Conservation (phyloP, 2,329 filamentous ascomycete species). For the Knoxdaviesia capensis region DNA sequence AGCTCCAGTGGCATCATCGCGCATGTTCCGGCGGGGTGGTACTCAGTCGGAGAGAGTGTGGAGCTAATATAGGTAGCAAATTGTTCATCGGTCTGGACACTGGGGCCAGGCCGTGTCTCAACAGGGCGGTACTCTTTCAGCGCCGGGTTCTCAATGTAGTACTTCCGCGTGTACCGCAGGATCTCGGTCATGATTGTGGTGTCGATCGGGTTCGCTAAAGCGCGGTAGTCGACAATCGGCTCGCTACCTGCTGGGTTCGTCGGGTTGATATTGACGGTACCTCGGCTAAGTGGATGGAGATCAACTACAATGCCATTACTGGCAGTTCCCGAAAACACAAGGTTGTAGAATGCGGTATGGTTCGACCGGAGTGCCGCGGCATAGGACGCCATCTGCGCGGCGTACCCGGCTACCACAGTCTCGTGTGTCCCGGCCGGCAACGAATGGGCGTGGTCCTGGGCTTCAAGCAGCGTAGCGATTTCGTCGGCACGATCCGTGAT, state of each 20-base stretch:
- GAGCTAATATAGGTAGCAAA: slow-evolving; percentile 8
- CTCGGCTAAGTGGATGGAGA: slow-evolving; percentile 16
- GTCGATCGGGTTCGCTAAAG: slow-evolving; percentile 18
- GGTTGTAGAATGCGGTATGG: slow-evolving; percentile 14
- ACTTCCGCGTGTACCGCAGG: slow-evolving; percentile 15
- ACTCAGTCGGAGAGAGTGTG: slow-evolving; percentile 11
- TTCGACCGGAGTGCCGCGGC: slow-evolving; percentile 14
- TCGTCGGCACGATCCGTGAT: slow-evolving; percentile 12
- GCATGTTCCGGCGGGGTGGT: slow-evolving; percentile 28
- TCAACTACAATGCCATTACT: slow-evolving; percentile 8
- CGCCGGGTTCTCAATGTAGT: slow-evolving; percentile 15
- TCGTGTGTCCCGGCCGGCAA: slow-evolving; percentile 12
- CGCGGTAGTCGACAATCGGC: slow-evolving; percentile 18
- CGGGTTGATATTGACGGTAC: slow-evolving; percentile 17
- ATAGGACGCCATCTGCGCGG: slow-evolving; percentile 17
- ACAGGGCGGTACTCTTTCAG: slow-evolving; percentile 12
- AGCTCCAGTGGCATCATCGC: slow-evolving; percentile 24
- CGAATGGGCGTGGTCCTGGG: slow-evolving; percentile 12
- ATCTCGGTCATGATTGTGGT: slow-evolving; percentile 16
- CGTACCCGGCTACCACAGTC: slow-evolving; percentile 15
- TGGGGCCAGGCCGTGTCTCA: slow-evolving; percentile 13
- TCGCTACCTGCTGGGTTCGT: slow-evolving; percentile 14
- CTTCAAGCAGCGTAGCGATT: slow-evolving; percentile 12
- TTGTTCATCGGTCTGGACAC: slow-evolving; percentile 13
- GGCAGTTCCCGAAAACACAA: slow-evolving; percentile 7